Conservation (phyloP, 202 grass and related monocot species). For the Setaria viridis region DNA sequence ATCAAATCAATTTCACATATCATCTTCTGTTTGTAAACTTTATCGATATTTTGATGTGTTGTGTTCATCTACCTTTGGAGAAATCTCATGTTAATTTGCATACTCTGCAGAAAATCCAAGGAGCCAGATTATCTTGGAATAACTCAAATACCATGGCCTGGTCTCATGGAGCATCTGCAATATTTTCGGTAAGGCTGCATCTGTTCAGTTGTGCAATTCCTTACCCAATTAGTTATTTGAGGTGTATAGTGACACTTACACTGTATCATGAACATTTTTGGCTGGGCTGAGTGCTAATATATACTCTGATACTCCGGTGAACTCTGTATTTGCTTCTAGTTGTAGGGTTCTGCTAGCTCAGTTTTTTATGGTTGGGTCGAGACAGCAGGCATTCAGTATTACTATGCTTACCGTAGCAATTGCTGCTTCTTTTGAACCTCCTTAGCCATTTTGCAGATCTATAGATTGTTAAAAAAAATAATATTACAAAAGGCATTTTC, state of each 20-base stretch:
- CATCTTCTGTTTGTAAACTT: not conserved
- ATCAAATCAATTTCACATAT: not conserved
- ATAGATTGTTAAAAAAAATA: not conserved
- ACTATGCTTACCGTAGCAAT: not conserved
- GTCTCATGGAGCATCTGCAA: not conserved
- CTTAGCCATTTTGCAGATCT: not conserved
- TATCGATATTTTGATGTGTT: not conserved
- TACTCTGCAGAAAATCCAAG: not conserved
- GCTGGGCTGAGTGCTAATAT: not conserved
- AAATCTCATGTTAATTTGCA: not conserved
- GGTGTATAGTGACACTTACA: not conserved
- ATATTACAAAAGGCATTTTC: not conserved
- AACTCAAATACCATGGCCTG: not conserved
- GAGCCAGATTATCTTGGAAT: not conserved
- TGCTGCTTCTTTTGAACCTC: not conserved
- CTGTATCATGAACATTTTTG: not conserved
- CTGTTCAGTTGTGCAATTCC: not conserved
- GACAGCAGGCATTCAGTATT: not conserved
- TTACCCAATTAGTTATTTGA: not conserved
- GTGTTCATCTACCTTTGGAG: not conserved
- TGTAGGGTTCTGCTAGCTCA: conserved; percentile 1
- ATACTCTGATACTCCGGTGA: not conserved
- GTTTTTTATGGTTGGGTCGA: not conserved
- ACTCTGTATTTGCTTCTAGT: not conserved
- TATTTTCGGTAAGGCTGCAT: not conserved